A percentile compares a stretch with the other conserved stretches of the same genome.
These are phyloP conservation scores for Kwoniella sp. DNA, from an alignment of 768 basidiomycete species.

Conservation along the genomic window DNA sequence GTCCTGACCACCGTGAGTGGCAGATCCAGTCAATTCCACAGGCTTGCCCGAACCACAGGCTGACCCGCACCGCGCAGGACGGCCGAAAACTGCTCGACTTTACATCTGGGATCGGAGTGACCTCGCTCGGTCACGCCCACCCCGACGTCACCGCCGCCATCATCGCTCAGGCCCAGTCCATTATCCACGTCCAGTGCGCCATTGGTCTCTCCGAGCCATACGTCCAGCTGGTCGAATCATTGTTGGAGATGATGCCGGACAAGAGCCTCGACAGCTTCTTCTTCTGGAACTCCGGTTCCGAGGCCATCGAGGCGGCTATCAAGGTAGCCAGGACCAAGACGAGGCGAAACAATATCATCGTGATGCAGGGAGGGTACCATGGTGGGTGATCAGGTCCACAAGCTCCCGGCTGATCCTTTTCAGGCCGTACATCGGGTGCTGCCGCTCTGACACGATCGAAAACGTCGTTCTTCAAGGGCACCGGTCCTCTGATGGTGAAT, in stretches of 20 bases:
- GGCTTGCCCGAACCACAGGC: too few species aligned
- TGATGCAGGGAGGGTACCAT: constrained; percentile 88
- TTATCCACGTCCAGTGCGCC: constrained; percentile 55
- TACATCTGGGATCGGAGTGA: constrained; percentile 74
- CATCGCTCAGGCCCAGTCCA: constrained; percentile 40
- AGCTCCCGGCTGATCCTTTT: background rate
- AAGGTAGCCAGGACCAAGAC: constrained; percentile 82
- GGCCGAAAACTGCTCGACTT: constrained; percentile 76
- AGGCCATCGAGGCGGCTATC: constrained; percentile 83
- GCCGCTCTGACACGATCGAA: constrained; percentile 91
- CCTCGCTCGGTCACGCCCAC: constrained; percentile 62
- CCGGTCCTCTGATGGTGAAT: constrained; percentile 75
- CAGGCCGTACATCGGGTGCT: constrained; percentile 76
- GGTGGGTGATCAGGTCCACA: constrained; percentile 51
- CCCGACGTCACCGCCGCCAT: constrained; percentile 43
- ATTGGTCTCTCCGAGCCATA: constrained; percentile 83
- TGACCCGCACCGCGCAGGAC: too few species aligned
- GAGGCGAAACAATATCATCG: constrained; percentile 77
- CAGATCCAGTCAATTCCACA: too few species aligned
- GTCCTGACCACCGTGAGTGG: constrained; percentile 52
- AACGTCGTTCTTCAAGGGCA: constrained; percentile 78
- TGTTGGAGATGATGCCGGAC: constrained; percentile 84
- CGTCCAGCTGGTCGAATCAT: constrained; percentile 73
- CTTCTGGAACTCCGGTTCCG: constrained; percentile 93
- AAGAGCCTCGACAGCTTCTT: constrained; percentile 89